Evolutionary conservation across 768 basidiomycete species (phyloP), one percentile per base, ranked within the genome.

Genomic region (Mycena galericulata): DNA sequence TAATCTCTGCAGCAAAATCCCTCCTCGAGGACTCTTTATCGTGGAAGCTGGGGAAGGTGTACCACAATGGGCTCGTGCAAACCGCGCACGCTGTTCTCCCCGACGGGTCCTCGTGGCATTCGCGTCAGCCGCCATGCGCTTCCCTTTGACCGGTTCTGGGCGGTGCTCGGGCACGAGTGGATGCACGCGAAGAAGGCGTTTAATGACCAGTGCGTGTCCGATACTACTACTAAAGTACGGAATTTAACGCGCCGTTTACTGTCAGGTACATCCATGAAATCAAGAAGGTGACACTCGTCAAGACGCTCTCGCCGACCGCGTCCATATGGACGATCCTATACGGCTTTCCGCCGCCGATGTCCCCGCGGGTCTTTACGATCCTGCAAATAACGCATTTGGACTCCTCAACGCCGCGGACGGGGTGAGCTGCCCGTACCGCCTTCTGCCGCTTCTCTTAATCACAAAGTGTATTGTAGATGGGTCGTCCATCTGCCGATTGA

Each of bases 261-360:
- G 38, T n/a, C 56, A 58, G 61, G 50, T 51, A 51, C 30, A 53
- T 62, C 32, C 61, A 62, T 22, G 61, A 53, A 24, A 62, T 62
- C 47, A 29, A 64, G 27, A 55, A 64, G 30, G 43, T 64, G 20
- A 56, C 51, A 2, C 27, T 51, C 8, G 60, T 62, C 4, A 41
- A 62, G 49, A 40, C 24, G 34, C 60, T 62, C 32, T 51, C 60
- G 49, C 49, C 24, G 18, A 62, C 60, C 22, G 47, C 59, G 47
- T 51, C 60, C 5, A 62, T 62, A 40, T 62, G 49, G 60, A 62
- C 49, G 27, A 30, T 29, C 36, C 20, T 24, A 22, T 62, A 41
- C 60, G 40, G n/a, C 17, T 50, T 60, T 46, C 34, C 59, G 11
- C 59, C 43, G 30, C 60, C 38, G 9, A n/a, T 62, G 40, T 62